Evolutionary conservation across 2,329 filamentous ascomycete species (phyloP).

Genomic region (Claviceps capensis): DNA sequence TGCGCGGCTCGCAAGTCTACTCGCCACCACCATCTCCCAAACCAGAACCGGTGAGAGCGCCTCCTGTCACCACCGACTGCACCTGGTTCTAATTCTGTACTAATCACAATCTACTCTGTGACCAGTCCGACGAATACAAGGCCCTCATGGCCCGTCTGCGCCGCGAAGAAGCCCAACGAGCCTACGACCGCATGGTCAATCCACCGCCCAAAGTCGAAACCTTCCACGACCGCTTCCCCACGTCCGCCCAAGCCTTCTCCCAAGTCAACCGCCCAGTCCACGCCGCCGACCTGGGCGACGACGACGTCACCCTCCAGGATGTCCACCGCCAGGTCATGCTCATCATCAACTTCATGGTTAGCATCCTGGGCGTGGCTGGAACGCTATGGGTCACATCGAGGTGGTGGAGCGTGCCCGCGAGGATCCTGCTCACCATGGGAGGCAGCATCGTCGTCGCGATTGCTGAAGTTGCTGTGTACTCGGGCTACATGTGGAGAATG

Average conservation of each 20-base stretch:
- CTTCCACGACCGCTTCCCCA: slow-evolving; percentile 45
- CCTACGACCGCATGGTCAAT: slow-evolving; percentile 70
- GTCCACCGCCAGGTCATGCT: slow-evolving; percentile 71
- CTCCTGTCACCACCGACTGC: neutral
- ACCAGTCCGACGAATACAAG: slow-evolving; percentile 66
- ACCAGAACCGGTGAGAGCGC: slow-evolving; percentile 51
- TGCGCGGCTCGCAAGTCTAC: slow-evolving; percentile 61
- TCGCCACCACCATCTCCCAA: slow-evolving; percentile 69
- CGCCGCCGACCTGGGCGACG: slow-evolving; percentile 36
- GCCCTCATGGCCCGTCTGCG: slow-evolving; percentile 77
- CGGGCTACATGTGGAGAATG: slow-evolving; percentile 59
- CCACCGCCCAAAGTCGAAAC: slow-evolving; percentile 41
- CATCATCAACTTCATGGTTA: slow-evolving; percentile 81
- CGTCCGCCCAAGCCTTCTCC: slow-evolving; percentile 40
- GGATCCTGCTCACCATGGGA: slow-evolving; percentile 57
- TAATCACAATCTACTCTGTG: neutral
- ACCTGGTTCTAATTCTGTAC: slow-evolving; percentile 6
- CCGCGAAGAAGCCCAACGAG: slow-evolving; percentile 64
- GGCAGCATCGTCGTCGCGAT: slow-evolving; percentile 57
- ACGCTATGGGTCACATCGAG: slow-evolving; percentile 67
- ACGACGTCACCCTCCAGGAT: slow-evolving; percentile 56
- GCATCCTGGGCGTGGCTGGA: slow-evolving; percentile 63
- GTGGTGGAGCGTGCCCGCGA: slow-evolving; percentile 60
- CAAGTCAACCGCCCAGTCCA: slow-evolving; percentile 35
- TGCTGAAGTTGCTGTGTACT: slow-evolving; percentile 67